phyloP scores from a whole-genome alignment of 805 yeast genomes.

The Crinitomyces ghanaensis region DNA sequence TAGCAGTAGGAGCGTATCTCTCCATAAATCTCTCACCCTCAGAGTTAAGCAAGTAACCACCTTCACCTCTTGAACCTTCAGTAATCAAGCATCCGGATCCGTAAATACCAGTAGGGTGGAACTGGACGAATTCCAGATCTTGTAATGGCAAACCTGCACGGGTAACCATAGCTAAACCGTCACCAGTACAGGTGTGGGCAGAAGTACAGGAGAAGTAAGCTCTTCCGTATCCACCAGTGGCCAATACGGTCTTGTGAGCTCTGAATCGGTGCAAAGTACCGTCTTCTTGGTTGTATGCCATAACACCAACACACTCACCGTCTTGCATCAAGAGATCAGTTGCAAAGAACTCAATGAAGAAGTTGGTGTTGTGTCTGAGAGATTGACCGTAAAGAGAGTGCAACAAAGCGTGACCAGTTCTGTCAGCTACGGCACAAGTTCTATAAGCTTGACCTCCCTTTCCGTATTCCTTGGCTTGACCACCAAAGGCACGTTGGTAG shows the following conservation, averaged over 20 bases:
- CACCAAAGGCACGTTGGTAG: constrained; percentile 98
- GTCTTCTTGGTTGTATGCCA: constrained; percentile 97
- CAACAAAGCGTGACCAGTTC: constrained; percentile 95
- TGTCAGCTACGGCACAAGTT: constrained; percentile 98
- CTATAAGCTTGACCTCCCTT: constrained; percentile 99
- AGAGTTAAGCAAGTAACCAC: constrained; percentile 90
- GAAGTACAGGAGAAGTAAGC: constrained; percentile 98
- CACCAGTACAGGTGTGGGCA: constrained; percentile 99
- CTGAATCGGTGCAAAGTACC: constrained; percentile 97
- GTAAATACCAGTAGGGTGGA: constrained; percentile 99
- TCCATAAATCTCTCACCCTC: constrained; percentile 99
- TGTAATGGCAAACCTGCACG: constrained; percentile 97
- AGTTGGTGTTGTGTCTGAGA: constrained; percentile 91
- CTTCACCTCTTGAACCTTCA: constrained; percentile 99
- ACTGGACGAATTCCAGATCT: constrained; percentile 95
- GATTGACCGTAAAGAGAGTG: constrained; percentile 96
- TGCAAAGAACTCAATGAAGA: constrained; percentile 95
- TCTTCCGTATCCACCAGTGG: constrained; percentile 99
- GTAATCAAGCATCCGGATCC: constrained; percentile 98
- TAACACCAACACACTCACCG: constrained; percentile 92
- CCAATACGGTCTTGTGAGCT: constrained; percentile 91
- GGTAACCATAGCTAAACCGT: constrained; percentile 95
- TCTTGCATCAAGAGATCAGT: constrained; percentile 88
- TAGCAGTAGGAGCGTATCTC: constrained; percentile 97
- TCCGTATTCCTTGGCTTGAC: constrained; percentile 90